Evolutionary conservation across 106 monocot genomes (phyloP), one percentile per base, ranked within the genome.

Genomic region (Dioscorea dumetorum): DNA sequence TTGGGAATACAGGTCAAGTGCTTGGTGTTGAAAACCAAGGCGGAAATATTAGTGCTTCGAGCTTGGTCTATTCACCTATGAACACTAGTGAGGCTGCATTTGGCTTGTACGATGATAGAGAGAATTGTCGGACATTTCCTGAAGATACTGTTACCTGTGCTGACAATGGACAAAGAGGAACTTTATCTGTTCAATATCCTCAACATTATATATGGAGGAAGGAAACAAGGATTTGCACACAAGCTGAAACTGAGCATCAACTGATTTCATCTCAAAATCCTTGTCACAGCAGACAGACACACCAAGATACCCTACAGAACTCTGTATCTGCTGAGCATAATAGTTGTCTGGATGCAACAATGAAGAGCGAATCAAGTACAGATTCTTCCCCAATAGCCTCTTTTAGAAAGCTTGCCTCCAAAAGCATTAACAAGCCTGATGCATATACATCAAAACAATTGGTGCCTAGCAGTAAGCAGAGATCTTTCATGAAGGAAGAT

Each of bases 311-410:
- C 2, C 41, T 61, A 11, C 24, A 60, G 69, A 69, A 70, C 24
- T 57, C 49, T 16, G 18, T 73, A 24, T 82, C 68, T 62, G 22
- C 14, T 62, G 69, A 79, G 18, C 54, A 52, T 34, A 76, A 62
- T 49, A 22, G 68, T 51, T 51, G 23, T 71, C 72, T 74, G 52
- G 76, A 71, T 63, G 34, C 50, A 21, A 76, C 24, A 72, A 52
- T 73, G 49, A 77, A 52, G 41, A 76, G 72, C 67, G 81, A 81
- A 60, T 80, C 84, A 41, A 85, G 80, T 50, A 78, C 80, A 57
- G 85, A 92, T 73, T 88, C 87, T 70, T 85, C 82, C 22, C 78
- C 82, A 20, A 50, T 80, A 24, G 65, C 74, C 54, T 77, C 81
- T 10, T 77, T 50, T 60, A 58, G 66, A 76, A 77, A 81, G 33